Evolutionary conservation across 176 grass and related monocot species (phyloP), one percentile per base, ranked within the genome.

Genomic region (Hordeum marinum): DNA sequence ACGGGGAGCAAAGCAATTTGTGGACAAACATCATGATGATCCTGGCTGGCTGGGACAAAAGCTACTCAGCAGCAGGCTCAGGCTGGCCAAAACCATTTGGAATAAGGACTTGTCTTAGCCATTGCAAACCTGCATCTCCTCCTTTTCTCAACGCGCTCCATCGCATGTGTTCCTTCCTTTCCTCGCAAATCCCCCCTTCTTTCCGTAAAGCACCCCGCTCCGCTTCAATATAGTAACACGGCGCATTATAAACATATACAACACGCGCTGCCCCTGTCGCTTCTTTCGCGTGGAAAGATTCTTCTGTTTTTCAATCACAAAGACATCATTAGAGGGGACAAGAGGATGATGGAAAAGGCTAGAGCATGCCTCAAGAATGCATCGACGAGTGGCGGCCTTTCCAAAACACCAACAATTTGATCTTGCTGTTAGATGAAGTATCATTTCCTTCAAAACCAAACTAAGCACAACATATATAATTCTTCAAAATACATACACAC

Each of bases 261-360:
- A 69, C 15, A 37, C 0, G 78, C 9, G 8, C 29, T 36, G 27
- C 18, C 62, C 15, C 18, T 68, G 70, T 13, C 7, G 1, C 71
- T 75, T 71, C 80, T 82, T 67, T 55, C 6, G 0, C 41, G 11
- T 71, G 31, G 32, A 27, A 82, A 83, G 37, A 74, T 74, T 83
- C 52, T 2, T 39, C 6, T 25, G 20, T 46, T 62, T 73, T 45
- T 45, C 42, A 74, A 48, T n/a, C 64, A 24, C 27, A 55, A 2
- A 57, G 34, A 8, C 21, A 45, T 45, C 4, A 39, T 17, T 9
- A 32, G 9, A 65, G 61, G 25, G 34, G 31, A 55, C 5, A 40
- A 21, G 42, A 34, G 11, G 42, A 45, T 21, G 20, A 48, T 55
- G 54, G 26, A 36, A n/a, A 78, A 63, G 54, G 1, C 17, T 36